A percentile compares a stretch with the other conserved stretches of the same genome.
Conservation (phyloP, 73 alveolate genomes). For the Paramecium sonneborni region DNA sequence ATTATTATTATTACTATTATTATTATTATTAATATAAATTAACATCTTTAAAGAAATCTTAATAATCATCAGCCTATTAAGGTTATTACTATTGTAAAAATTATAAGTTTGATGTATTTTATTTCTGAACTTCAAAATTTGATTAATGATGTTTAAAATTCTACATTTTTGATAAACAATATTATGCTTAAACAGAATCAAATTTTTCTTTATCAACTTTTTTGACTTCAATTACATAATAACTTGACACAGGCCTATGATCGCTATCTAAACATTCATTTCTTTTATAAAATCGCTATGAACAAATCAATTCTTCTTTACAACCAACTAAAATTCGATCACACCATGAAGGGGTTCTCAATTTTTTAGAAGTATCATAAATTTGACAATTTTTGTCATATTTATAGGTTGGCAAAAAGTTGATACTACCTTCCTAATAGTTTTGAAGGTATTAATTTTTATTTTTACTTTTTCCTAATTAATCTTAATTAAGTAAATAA, state of each 20-base stretch:
- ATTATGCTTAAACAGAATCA: neutral
- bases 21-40: neutral
- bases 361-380: slow-evolving; percentile 80
- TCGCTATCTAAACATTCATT: slow-evolving; percentile 86
- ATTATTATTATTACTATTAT: neutral
- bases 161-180: slow-evolving; percentile 3
- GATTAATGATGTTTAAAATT: neutral
- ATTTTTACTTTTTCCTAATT: slow-evolving; percentile 72
- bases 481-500: slow-evolving; percentile 77
- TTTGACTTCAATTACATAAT: slow-evolving; percentile 72
- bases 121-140: neutral
- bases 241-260: slow-evolving; percentile 89
- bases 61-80: neutral
- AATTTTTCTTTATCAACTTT: slow-evolving; percentile 9
- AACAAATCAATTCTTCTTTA: slow-evolving; percentile 76
- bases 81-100: neutral
- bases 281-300: slow-evolving; percentile 76
- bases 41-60: neutral
- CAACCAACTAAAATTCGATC: slow-evolving; percentile 82
- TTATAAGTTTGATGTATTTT: neutral
- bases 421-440: slow-evolving; percentile 86
- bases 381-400: slow-evolving; percentile 69
- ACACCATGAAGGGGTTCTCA: slow-evolving; percentile 94
- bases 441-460: slow-evolving; percentile 74
- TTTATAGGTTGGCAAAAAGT: slow-evolving; percentile 93